Conservation (phyloP, 768 basidiomycete species). For the Xerocomus potaroensis region DNA sequence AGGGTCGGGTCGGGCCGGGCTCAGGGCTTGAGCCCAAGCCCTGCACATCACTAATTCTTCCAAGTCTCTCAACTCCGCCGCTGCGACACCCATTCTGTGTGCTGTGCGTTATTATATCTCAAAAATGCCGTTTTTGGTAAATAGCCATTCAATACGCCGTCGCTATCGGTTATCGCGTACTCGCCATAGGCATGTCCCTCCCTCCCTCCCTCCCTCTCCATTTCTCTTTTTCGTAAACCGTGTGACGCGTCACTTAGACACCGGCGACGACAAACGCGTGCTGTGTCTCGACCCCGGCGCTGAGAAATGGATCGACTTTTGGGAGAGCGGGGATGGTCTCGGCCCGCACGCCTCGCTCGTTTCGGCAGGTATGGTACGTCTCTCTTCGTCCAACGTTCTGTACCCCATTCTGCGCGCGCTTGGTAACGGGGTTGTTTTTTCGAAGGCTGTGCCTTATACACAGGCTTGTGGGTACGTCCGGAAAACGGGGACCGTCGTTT, state of each 20-base stretch:
- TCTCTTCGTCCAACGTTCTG: background rate
- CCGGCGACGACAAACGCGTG: slow-evolving; percentile 38
- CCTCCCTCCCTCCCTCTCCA: background rate
- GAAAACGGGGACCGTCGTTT: slow-evolving; percentile 37
- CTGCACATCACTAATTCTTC: no score
- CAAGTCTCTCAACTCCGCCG: no score
- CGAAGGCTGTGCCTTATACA: slow-evolving; percentile 36
- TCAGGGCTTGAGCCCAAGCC: no score
- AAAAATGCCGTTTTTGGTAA: background rate
- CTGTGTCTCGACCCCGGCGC: slow-evolving; percentile 37
- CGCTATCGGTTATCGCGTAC: slow-evolving; percentile 39
- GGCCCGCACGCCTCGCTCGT: slow-evolving; percentile 40
- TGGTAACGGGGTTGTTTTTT: background rate
- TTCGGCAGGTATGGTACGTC: slow-evolving; percentile 17
- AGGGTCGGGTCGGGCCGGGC: no score
- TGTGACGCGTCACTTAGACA: no score
- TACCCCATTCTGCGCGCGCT: no score
- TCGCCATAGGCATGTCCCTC: slow-evolving; percentile 36
- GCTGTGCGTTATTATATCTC: slow-evolving; percentile 26
- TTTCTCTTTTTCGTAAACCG: no score
- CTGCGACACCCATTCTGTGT: no score
- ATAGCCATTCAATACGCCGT: slow-evolving; percentile 45
- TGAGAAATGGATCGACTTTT: slow-evolving; percentile 46
- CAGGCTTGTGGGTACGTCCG: slow-evolving; percentile 45
- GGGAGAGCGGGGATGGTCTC: slow-evolving; percentile 36